Evolutionary conservation across 257 asterid genomes (phyloP).

Genomic region (Ilex aquifolium): DNA sequence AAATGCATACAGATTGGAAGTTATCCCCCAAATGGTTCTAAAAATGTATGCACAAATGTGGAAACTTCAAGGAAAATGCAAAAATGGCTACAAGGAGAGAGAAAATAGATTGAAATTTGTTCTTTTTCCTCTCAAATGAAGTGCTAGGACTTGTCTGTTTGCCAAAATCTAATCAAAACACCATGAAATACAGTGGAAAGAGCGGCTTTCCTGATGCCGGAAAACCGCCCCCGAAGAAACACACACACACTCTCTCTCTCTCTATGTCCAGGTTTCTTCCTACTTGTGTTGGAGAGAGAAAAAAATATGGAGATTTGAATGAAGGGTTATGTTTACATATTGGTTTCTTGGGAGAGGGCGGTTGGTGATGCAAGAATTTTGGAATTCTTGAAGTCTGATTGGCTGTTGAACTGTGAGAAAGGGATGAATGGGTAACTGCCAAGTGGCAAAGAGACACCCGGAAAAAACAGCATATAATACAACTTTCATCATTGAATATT

Average conservation of each 20-base stretch:
- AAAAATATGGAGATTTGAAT: too few species aligned
- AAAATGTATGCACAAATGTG: conserved; percentile 4
- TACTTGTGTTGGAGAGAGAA: background rate
- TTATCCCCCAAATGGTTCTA: background rate
- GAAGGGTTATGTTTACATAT: too few species aligned
- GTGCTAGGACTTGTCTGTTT: too few species aligned
- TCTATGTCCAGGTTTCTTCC: background rate
- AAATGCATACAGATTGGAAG: conserved; percentile 9
- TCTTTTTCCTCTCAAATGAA: background rate
- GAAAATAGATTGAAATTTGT: background rate
- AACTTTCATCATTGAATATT: too few species aligned
- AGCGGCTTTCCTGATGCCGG: conserved; percentile 48
- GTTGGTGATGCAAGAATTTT: too few species aligned
- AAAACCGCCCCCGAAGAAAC: conserved; percentile 42
- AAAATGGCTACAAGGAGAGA: background rate
- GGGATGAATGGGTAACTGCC: too few species aligned
- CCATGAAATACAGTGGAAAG: conserved; percentile 10
- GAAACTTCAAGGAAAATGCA: conserved; percentile 4
- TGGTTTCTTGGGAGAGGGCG: too few species aligned
- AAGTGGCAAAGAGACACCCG: too few species aligned
- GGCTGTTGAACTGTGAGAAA: too few species aligned
- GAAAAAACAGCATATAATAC: too few species aligned
- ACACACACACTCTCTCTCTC: background rate
- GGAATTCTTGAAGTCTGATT: too few species aligned
- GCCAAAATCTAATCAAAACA: background rate